Percentiles rank a stretch among this genome's conserved stretches.
These are phyloP conservation scores for Incumbomyces lentus DNA, from an alignment of 2,329 filamentous ascomycete species.

Conservation along the genomic window DNA sequence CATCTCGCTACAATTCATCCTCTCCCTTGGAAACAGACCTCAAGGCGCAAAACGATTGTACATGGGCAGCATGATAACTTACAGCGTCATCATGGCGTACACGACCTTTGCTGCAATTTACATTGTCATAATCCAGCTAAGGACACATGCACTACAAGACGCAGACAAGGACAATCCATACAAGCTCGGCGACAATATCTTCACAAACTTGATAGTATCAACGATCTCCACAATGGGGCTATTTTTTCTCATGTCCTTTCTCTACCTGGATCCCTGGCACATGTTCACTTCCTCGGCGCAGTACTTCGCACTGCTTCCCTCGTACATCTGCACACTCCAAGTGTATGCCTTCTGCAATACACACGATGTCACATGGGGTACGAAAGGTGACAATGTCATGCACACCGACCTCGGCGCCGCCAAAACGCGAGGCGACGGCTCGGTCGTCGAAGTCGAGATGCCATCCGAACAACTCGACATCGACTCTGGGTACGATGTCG, in stretches of 20 bases:
- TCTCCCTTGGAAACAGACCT: constrained; percentile 90
- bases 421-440: constrained; percentile 48
- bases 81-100: constrained; percentile 88
- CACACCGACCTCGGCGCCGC: constrained; percentile 87
- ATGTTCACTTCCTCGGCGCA: constrained; percentile 88
- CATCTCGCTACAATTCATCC: constrained; percentile 89
- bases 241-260: constrained; percentile 91
- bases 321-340: constrained; percentile 93
- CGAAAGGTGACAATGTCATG: constrained; percentile 93
- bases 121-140: constrained; percentile 76
- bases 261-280: constrained; percentile 98
- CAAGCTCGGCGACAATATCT: constrained; percentile 70
- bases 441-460: constrained; percentile 91
- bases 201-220: constrained; percentile 89
- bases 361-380: constrained; percentile 97
- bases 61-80: constrained; percentile 76
- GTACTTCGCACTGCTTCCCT: constrained; percentile 86
- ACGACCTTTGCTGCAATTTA: constrained; percentile 82
- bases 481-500: constrained; percentile 93
- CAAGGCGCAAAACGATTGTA: constrained; percentile 92
- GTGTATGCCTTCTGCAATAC: constrained; percentile 99
- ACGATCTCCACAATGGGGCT: constrained; percentile 81
- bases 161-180: constrained; percentile 35
- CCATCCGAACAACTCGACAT: constrained; percentile 96
- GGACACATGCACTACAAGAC: constrained; percentile 34